A percentile compares a stretch with the other conserved stretches of the same genome.
phyloP scores from a whole-genome alignment of 345 rosid genomes.

The Linum trigynum region DNA sequence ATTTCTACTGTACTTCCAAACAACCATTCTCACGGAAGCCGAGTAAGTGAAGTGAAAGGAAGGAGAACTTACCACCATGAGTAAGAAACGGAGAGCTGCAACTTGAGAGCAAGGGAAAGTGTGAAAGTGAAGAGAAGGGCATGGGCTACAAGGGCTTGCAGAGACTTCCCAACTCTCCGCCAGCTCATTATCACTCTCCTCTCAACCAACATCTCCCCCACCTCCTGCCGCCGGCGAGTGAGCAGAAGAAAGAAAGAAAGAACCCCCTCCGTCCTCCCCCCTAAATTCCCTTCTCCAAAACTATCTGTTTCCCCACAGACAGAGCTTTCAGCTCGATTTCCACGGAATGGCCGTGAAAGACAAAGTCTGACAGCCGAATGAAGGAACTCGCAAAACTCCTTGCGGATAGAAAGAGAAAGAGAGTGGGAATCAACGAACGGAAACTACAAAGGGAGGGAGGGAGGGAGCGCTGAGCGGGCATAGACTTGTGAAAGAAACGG shows the following conservation, averaged over 20 bases:
- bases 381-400: not conserved
- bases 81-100: slow-evolving; percentile 39
- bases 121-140: slow-evolving; percentile 69
- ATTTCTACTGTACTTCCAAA: not conserved
- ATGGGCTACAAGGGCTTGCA: slow-evolving; percentile 60
- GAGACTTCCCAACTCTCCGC: slow-evolving; percentile 64
- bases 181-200: slow-evolving; percentile 54
- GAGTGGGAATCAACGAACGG: slow-evolving; percentile 7
- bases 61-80: slow-evolving; percentile 65
- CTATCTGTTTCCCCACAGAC: not conserved
- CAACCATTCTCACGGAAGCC: not conserved
- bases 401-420: not conserved
- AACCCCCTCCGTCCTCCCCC: not conserved
- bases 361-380: not conserved
- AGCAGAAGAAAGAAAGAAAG: not conserved
- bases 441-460: slow-evolving; percentile 14
- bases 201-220: slow-evolving; percentile 32
- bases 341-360: not conserved
- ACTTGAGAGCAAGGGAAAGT: slow-evolving; percentile 67
- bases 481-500: not conserved
- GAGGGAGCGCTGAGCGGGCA: not conserved
- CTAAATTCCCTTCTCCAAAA: not conserved
- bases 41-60: not conserved
- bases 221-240: not conserved
- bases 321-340: not conserved